Evolutionary conservation across 805 yeast species (phyloP).

Genomic region (Starmerella roubikii): DNA sequence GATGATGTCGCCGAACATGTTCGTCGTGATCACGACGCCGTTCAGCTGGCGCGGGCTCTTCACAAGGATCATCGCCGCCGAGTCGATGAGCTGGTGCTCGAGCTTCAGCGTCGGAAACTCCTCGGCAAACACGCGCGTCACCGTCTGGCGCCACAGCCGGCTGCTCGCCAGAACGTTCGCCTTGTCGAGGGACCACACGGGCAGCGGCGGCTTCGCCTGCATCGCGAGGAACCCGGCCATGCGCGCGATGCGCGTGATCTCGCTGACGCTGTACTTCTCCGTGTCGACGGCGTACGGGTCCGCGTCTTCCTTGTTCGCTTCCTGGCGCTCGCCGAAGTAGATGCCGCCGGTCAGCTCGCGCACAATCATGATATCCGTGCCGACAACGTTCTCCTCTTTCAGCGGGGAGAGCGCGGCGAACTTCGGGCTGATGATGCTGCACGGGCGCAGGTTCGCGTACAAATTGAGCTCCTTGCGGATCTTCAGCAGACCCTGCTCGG

Average conservation of each 20-base stretch:
- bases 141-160: conserved; percentile 91
- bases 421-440: conserved; percentile 78
- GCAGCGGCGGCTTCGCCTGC: conserved; percentile 86
- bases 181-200: conserved; percentile 92
- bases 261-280: conserved; percentile 80
- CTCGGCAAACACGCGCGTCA: conserved; percentile 63
- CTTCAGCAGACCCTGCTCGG: conserved; percentile 90
- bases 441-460: conserved; percentile 94
- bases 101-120: conserved; percentile 84
- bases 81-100: conserved; percentile 92
- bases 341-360: conserved; percentile 97
- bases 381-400: conserved; percentile 69
- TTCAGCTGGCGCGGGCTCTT: conserved; percentile 83
- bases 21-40: conserved; percentile 83
- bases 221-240: conserved; percentile 97
- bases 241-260: conserved; percentile 88
- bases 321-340: conserved; percentile 90
- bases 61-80: conserved; percentile 96
- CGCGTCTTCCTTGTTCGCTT: conserved; percentile 66
- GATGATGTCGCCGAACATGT: conserved; percentile 97
- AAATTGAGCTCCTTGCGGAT: conserved; percentile 88
- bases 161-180: conserved; percentile 96
- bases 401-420: conserved; percentile 79
- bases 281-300: conserved; percentile 69
- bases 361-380: conserved; percentile 85